Base-by-base conservation (phyloP, 1,284 basidiomycete genomes). In the Pholiota adiposa region DNA sequence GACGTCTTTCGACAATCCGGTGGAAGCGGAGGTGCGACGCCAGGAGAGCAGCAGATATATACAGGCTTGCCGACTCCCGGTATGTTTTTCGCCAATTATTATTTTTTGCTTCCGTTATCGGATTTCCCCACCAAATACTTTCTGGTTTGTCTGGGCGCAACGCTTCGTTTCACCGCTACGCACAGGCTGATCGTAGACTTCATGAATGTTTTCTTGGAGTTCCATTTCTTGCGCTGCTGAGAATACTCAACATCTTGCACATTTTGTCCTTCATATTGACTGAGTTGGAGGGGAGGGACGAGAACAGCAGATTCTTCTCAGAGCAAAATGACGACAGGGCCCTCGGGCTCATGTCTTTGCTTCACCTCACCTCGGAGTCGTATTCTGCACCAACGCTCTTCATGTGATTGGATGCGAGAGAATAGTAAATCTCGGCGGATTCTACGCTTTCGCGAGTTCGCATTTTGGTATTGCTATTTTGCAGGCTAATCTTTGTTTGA, bases 61-160 rank as follows among this genome's bases (percentile, higher is more conserved):
- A 80, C 80, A 66, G 88, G 86, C 3, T 79, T 92, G 34, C 90
- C 87, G 3, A 93, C 91, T 21, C 90, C 90, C 66, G 79, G 91
- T 90, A 68, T 44, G 56, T 49, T 38, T 59, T 60, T 34, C 19
- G 7, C 14, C 27, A 21, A 46, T 29, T 7, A 40, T 19, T 46
- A n/a, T 54, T 23, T 58, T 44, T 18, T 41, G 33, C 36, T n/a
- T 52, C 43, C 49, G 29, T 44, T 49, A 53, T 49, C 55, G 43
- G 33, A 23, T 44, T 57, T 57, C 40, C 27, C 46, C 31, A 29
- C 9, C n/a, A 46, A 46, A 12, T 14, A 3, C 4, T 27, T 46
- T 23, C 23, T 25, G 44, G 44, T 46, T 46, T 23, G 44, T 46
- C 23, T 11, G 44, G 5, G 16, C 14, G 27, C 9, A 12, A 16